Evolutionary conservation across 345 rosid species (phyloP), one percentile per base, ranked within the genome.

Genomic region (Noccaea caerulescens): DNA sequence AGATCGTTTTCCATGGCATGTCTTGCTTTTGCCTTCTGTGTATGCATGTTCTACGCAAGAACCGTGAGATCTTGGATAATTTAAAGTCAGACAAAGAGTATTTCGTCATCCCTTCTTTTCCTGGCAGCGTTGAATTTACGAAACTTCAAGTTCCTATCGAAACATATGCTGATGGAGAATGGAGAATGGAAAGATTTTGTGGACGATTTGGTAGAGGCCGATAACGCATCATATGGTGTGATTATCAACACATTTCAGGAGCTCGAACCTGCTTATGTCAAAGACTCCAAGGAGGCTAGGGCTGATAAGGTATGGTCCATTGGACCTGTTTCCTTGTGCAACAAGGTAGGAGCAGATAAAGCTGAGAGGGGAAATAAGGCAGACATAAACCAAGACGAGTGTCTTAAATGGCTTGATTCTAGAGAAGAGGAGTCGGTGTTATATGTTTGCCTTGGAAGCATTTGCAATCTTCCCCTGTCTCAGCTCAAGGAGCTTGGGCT

Each of bases 1-100:
- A 88, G 60, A 72, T 91, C 8, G 53, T 67, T 43, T 91, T 91
- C 45, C 85, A 83, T 8, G 89, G 92, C 34, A 54, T 74, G 65
- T 47, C 49, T 9, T 73, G 82, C 62, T 80, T 83, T 45, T 47
- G 36, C 23, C 74, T 73, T 65, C n/a, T 79, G 59, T 73, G 81
- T 8, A 1, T 6, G 23, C 67, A 70, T 54, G 8, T 66, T 12
- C 1, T 66, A 30, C 71, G 32, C 14, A 6, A 13, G 5, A 41
- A 63, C 85, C 39, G 6, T 42, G 30, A 63, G 50, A 23, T 73
- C 34, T 72, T 38, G 18, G 45, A 75, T 10, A 38, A 25, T 13
- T 27, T 71, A 3, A 43, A 30, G 18, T 72, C 79, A 0, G 67
- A 57, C 0, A 50, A 47, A 6, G 74, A 72, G 36, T 72, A 61